Percentiles rank a stretch among this genome's conserved stretches.
Evolutionary conservation across 805 yeast genomes (phyloP).

Genomic region (Ogataea angusta): DNA sequence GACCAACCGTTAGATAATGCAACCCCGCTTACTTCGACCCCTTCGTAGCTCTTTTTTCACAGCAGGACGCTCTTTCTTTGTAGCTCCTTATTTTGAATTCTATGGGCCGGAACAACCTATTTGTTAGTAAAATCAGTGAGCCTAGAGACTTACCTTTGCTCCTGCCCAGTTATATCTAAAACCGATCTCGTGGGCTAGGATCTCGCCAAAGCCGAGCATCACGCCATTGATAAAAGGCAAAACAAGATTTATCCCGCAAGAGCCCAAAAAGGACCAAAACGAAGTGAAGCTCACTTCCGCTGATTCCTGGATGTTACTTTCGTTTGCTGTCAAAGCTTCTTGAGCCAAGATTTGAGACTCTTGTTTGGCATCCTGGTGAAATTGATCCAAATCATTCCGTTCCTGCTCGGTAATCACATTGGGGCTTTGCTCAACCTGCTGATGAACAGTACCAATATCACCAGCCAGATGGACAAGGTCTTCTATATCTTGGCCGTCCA

Average conservation of each 20-base stretch:
- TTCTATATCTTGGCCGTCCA: slow-evolving; percentile 11
- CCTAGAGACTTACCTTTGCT: slow-evolving; percentile 47
- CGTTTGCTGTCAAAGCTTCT: not conserved
- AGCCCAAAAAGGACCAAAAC: slow-evolving; percentile 39
- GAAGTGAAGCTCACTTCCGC: slow-evolving; percentile 23
- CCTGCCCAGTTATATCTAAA: slow-evolving; percentile 74
- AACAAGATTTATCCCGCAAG: slow-evolving; percentile 69
- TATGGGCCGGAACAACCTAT: slow-evolving; percentile 20
- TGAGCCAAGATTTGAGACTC: not conserved
- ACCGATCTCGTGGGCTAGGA: slow-evolving; percentile 89
- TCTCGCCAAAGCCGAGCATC: slow-evolving; percentile 95
- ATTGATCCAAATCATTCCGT: slow-evolving; percentile 11
- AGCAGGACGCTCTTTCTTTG: slow-evolving; percentile 3
- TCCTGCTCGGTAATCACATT: slow-evolving; percentile 15
- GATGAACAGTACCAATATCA: slow-evolving; percentile 11
- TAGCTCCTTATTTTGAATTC: slow-evolving; percentile 4
- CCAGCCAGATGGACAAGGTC: slow-evolving; percentile 16
- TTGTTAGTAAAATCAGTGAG: slow-evolving; percentile 6
- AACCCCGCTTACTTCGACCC: not conserved
- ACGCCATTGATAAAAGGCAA: slow-evolving; percentile 90
- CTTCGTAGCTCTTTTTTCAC: not conserved
- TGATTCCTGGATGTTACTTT: not conserved
- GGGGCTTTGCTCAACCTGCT: slow-evolving; percentile 14
- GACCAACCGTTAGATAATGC: not conserved
- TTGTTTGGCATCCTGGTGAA: slow-evolving; percentile 11